phyloP scores from a whole-genome alignment of 805 yeast species.

The Monosporozyma yasuniensis region DNA sequence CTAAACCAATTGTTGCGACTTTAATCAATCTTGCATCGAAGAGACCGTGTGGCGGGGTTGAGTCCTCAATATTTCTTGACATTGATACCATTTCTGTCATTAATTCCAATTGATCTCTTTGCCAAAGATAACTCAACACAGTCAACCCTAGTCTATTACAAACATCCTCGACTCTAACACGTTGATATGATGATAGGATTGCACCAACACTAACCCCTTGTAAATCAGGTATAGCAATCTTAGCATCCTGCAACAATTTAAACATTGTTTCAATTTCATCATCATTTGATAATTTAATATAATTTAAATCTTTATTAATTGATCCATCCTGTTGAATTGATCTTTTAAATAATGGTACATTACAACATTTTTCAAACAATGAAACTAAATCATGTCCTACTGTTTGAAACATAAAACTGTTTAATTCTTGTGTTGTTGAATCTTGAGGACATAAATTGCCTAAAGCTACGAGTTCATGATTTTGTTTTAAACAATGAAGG shows the following conservation, averaged over 20 bases:
- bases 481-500: constrained; percentile 72
- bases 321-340: constrained; percentile 52
- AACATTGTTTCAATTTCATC: constrained; percentile 88
- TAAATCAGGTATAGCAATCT: constrained; percentile 53
- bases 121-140: constrained; percentile 80
- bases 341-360: constrained; percentile 69
- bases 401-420: constrained; percentile 95
- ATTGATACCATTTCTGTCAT: constrained; percentile 67
- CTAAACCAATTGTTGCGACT: constrained; percentile 87
- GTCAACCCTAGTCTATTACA: constrained; percentile 65
- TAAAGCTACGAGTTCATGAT: constrained; percentile 77
- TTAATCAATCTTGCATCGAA: constrained; percentile 80
- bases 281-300: constrained; percentile 42
- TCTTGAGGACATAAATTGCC: constrained; percentile 72
- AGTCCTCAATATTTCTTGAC: constrained; percentile 20
- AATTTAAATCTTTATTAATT: constrained; percentile 58
- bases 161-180: constrained; percentile 88
- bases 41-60: constrained; percentile 7
- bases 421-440: constrained; percentile 55
- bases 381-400: constrained; percentile 81
- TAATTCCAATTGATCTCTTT: constrained; percentile 67
- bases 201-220: constrained; percentile 94
- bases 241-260: constrained; percentile 41
- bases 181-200: constrained; percentile 86
- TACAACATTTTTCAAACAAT: constrained; percentile 58